A percentile compares a stretch with the other conserved stretches of the same genome.
Conservation (phyloP, 805 yeast genomes). For the Saturnispora hagleri region DNA sequence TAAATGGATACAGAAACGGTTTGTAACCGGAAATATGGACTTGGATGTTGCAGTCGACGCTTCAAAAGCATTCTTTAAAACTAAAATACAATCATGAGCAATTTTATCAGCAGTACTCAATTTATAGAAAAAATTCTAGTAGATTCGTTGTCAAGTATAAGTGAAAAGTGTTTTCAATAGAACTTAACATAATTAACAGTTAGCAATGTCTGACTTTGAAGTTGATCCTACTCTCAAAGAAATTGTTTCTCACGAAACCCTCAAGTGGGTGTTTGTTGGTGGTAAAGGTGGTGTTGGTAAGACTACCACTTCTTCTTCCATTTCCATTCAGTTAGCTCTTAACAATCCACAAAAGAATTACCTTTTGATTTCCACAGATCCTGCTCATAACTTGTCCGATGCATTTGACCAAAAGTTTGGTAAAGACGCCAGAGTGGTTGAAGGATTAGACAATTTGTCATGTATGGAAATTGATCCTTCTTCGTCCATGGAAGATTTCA, state of each 20-base stretch:
- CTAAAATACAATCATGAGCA: not conserved
- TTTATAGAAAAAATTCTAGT: not conserved
- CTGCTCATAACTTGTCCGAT: slow-evolving; percentile 95
- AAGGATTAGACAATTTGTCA: slow-evolving; percentile 77
- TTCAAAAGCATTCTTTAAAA: slow-evolving; percentile 7
- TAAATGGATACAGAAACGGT: slow-evolving; percentile 57
- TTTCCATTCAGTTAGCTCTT: slow-evolving; percentile 88
- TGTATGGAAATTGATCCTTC: slow-evolving; percentile 99
- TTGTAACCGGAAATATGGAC: slow-evolving; percentile 7
- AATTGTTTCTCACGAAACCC: slow-evolving; percentile 50
- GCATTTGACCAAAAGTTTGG: slow-evolving; percentile 98
- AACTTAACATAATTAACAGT: slow-evolving; percentile 36
- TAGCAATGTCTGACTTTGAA: slow-evolving; percentile 38
- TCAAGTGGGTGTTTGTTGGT: slow-evolving; percentile 97
- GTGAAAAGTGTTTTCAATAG: not conserved
- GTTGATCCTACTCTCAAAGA: slow-evolving; percentile 68
- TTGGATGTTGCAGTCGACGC: not conserved
- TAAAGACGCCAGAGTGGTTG: slow-evolving; percentile 90
- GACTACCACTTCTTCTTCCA: slow-evolving; percentile 92
- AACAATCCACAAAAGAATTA: slow-evolving; percentile 73
- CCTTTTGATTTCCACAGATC: slow-evolving; percentile 90
- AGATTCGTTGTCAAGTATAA: not conserved
- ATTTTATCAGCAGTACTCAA: not conserved
- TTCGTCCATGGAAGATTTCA: slow-evolving; percentile 83
- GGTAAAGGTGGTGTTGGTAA: slow-evolving; percentile 99